Conservation (phyloP, 345 rosid genomes). For the Passiflora organensis region DNA sequence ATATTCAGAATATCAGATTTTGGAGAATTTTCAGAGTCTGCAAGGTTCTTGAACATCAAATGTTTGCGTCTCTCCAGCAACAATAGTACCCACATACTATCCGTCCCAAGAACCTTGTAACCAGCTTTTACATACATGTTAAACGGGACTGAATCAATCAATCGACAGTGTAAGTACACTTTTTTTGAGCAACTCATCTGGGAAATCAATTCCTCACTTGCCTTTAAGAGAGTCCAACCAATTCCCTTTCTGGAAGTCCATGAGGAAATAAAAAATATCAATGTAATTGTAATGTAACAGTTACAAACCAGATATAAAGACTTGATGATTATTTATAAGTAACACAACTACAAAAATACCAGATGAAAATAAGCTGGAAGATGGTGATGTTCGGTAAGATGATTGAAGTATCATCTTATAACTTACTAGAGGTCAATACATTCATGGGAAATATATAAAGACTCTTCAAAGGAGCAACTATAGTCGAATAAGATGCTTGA, state of each 20-base stretch:
- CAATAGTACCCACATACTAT: constrained; percentile 58
- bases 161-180: constrained; percentile 86
- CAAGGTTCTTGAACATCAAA: constrained; percentile 84
- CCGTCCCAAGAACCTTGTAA: constrained; percentile 60
- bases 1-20: constrained; percentile 25
- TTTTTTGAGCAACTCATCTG: constrained; percentile 53
- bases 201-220: constrained; percentile 74
- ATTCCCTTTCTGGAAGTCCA: constrained; percentile 65
- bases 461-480: too few relatives aligned
- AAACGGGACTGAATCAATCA: constrained; percentile 83
- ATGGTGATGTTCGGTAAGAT: too few relatives aligned
- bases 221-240: constrained; percentile 93
- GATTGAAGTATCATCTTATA: too few relatives aligned
- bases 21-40: constrained; percentile 17
- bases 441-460: too few relatives aligned
- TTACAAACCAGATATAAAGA: not conserved
- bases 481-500: too few relatives aligned
- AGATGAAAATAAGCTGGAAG: too few relatives aligned
- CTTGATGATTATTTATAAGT: too few relatives aligned
- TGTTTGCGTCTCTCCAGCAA: constrained; percentile 84
- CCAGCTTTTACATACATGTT: constrained; percentile 88
- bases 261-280: not conserved
- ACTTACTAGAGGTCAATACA: too few relatives aligned
- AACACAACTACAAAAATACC: too few relatives aligned
- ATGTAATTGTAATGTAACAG: not conserved